These are phyloP conservation scores for Cytospora piceae DNA, from an alignment of 2,329 filamentous ascomycete genomes.

Conservation along the genomic window DNA sequence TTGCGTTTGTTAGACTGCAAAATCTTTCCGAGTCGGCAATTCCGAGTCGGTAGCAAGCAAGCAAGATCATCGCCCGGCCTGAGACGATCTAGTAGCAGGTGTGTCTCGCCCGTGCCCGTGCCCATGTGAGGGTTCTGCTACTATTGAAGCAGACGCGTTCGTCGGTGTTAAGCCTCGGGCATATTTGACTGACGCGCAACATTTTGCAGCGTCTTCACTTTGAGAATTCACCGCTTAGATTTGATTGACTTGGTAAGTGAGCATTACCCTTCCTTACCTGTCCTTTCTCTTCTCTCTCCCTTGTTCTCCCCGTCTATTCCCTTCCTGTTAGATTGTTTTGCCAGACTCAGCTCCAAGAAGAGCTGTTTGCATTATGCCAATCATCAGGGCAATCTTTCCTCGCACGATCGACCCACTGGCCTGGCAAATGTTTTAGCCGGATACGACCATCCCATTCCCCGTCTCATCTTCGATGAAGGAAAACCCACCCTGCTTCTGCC, in stretches of 20 bases:
- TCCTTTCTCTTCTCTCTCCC: background rate
- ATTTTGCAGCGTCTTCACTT: background rate
- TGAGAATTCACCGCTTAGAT: background rate
- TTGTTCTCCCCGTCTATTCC: too few relatives aligned
- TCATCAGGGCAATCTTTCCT: constrained; percentile 3
- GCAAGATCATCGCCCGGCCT: background rate
- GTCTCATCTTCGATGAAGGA: constrained; percentile 12
- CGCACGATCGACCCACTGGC: constrained; percentile 13
- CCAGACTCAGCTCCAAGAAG: background rate
- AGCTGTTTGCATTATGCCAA: constrained; percentile 1
- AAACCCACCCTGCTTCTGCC: constrained; percentile 18
- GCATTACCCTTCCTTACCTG: background rate
- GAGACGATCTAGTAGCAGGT: background rate
- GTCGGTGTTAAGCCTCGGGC: background rate
- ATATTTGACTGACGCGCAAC: background rate
- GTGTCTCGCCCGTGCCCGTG: background rate
- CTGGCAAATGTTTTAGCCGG: constrained; percentile 9
- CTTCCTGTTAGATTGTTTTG: background rate
- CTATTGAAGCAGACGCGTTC: background rate
- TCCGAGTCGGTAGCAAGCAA: background rate
- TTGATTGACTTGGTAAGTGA: background rate
- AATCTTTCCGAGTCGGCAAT: background rate
- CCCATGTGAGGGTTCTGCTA: background rate
- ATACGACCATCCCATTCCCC: constrained; percentile 1
- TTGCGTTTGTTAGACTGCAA: background rate